Percentiles rank a stretch among this genome's conserved stretches.
phyloP scores from a whole-genome alignment of 2,329 filamentous ascomycete genomes.

The Fusarium nanum region DNA sequence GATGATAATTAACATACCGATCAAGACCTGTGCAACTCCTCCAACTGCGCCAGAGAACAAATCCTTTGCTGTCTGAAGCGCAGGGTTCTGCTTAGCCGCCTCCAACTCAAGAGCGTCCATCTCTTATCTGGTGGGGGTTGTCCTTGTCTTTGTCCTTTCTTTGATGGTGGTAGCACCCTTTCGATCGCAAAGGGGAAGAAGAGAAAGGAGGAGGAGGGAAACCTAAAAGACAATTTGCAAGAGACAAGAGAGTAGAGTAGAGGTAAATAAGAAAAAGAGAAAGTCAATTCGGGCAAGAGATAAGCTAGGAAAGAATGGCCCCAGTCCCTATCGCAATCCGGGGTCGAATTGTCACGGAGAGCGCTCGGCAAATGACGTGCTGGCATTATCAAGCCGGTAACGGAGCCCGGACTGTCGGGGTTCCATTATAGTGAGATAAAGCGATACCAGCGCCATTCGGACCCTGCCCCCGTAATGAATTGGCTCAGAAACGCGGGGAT shows the following conservation, averaged over 20 bases:
- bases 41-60: constrained; percentile 90
- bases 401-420: constrained; percentile 42
- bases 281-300: background rate
- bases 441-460: constrained; percentile 28
- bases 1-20: constrained; percentile 67
- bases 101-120: constrained; percentile 54
- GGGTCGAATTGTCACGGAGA: constrained; percentile 41
- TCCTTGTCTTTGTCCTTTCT: background rate
- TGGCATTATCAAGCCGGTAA: constrained; percentile 48
- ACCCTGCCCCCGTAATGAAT: constrained; percentile 8
- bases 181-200: background rate
- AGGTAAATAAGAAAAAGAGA: background rate
- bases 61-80: constrained; percentile 81
- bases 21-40: constrained; percentile 91
- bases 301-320: constrained; percentile 14
- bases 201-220: background rate
- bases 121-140: constrained; percentile 8
- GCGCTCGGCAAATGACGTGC: constrained; percentile 46
- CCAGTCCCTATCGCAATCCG: constrained; percentile 39
- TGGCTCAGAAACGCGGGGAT: background rate
- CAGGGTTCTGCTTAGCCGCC: constrained; percentile 49
- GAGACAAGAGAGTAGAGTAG: constrained; percentile 13
- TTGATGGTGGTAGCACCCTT: background rate
- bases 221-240: background rate
- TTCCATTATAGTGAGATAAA: constrained; percentile 18